Evolutionary conservation across 495 filamentous ascomycete genomes (phyloP).

Genomic region (Penicillium turbatum): DNA sequence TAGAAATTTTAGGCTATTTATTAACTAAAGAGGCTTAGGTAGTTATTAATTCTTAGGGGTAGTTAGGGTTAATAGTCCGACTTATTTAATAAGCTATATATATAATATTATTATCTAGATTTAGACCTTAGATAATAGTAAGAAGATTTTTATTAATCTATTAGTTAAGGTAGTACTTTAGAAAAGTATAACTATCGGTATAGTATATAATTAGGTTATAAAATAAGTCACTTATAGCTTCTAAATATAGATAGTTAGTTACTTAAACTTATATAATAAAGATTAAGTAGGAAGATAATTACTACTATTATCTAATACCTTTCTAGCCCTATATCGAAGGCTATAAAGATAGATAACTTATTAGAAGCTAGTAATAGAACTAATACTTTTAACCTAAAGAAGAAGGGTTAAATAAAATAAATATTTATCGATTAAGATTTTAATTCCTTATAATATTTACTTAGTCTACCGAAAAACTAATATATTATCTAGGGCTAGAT

Average conservation of each 20-base stretch:
- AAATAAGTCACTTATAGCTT: too few species aligned
- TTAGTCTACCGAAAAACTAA: constrained; percentile 24
- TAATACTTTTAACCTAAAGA: constrained; percentile 29
- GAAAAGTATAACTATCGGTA: too few species aligned
- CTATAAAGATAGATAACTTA: constrained; percentile 31
- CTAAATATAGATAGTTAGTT: constrained; percentile 9
- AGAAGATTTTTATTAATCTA: too few species aligned
- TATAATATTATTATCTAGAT: too few species aligned
- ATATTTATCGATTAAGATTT: constrained; percentile 29
- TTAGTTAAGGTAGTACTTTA: too few species aligned
- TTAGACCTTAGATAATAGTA: too few species aligned
- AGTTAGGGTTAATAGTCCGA: too few species aligned
- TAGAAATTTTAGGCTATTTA: constrained; percentile 16
- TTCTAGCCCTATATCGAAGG: constrained; percentile 34
- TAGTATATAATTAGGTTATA: too few species aligned
- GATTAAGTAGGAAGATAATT: background rate
- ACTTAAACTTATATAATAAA: background rate
- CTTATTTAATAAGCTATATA: too few species aligned
- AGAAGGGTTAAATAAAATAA: constrained; percentile 32
- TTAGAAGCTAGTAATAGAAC: constrained; percentile 29
- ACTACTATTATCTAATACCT: background rate
- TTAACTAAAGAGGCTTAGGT: too few species aligned
- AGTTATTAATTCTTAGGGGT: too few species aligned
- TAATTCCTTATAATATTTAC: constrained; percentile 27
- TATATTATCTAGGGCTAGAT: constrained; percentile 17